Evolutionary conservation across 352 stramenopile species (phyloP).

Genomic region (Peronosclerospora sorghi): DNA sequence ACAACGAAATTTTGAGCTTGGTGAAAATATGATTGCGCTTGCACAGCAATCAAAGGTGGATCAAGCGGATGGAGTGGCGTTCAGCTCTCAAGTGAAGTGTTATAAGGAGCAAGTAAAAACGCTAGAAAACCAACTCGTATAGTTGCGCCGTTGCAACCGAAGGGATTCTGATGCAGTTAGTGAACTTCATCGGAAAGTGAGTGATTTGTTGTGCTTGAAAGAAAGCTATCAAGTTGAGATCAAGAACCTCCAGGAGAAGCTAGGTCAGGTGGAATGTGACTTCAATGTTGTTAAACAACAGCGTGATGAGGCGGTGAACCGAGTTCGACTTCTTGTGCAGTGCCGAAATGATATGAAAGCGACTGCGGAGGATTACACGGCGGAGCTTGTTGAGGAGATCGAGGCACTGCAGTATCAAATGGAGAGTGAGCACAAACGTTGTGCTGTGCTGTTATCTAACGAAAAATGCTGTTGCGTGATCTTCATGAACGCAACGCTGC

Average conservation of each 20-base stretch:
- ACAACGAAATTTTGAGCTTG: conserved; percentile 42
- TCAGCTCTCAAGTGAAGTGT: conserved; percentile 53
- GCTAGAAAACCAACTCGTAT: conserved; percentile 28
- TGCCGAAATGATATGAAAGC: conserved; percentile 58
- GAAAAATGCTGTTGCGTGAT: conserved; percentile 63
- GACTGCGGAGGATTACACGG: conserved; percentile 51
- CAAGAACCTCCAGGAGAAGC: conserved; percentile 24
- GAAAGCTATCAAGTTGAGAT: conserved; percentile 49
- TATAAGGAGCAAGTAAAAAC: conserved; percentile 44
- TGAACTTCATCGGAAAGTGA: conserved; percentile 32
- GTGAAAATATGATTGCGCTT: conserved; percentile 49
- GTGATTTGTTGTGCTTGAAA: conserved; percentile 32
- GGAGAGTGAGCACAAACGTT: conserved; percentile 54
- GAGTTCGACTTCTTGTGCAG: conserved; percentile 39
- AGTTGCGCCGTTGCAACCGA: conserved; percentile 13
- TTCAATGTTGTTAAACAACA: conserved; percentile 33
- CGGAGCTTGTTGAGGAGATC: conserved; percentile 58
- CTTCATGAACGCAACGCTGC: conserved; percentile 53
- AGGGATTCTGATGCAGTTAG: conserved; percentile 19
- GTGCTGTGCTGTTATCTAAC: conserved; percentile 44
- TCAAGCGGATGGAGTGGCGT: conserved; percentile 43
- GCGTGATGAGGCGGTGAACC: conserved; percentile 48
- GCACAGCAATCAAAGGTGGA: conserved; percentile 50
- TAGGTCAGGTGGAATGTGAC: conserved; percentile 33
- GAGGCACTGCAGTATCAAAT: conserved; percentile 52